Percentiles rank a stretch among this genome's conserved stretches.
Evolutionary conservation across 1,284 basidiomycete species (phyloP).

Genomic region (Microbotryum intermedium): DNA sequence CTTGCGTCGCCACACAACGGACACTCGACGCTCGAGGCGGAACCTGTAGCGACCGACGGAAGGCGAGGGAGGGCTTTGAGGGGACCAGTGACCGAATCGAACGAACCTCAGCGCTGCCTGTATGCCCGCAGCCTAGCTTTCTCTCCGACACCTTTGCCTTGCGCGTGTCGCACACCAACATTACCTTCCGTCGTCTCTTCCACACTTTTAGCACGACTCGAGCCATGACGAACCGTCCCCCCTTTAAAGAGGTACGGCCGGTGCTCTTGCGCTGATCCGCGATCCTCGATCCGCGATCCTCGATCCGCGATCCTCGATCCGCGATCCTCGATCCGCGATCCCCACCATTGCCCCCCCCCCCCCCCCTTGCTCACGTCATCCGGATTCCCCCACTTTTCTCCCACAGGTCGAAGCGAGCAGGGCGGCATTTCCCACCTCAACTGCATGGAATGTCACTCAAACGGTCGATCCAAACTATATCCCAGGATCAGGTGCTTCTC

Average conservation of each 20-base stretch:
- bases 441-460: constrained; percentile 24
- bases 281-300: no score
- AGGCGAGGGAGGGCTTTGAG: no score
- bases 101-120: no score
- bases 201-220: neutral
- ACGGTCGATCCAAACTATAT: constrained; percentile 51
- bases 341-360: no score
- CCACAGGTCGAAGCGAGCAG: constrained; percentile 21
- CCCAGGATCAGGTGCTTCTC: constrained; percentile 46
- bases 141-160: no score
- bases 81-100: no score
- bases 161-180: no score
- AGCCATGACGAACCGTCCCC: constrained; percentile 17
- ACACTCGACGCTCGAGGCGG: no score
- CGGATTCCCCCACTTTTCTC: neutral
- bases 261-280: no score
- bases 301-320: neutral
- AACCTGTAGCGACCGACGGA: no score
- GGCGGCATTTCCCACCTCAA: constrained; percentile 7
- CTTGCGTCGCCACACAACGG: no score
- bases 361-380: neutral
- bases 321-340: neutral
- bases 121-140: no score
- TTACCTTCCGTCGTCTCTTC: neutral
- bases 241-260: constrained; percentile 24